These are phyloP conservation scores for Lagerstroemia speciosa DNA, from an alignment of 345 rosid genomes.

Conservation along the genomic window DNA sequence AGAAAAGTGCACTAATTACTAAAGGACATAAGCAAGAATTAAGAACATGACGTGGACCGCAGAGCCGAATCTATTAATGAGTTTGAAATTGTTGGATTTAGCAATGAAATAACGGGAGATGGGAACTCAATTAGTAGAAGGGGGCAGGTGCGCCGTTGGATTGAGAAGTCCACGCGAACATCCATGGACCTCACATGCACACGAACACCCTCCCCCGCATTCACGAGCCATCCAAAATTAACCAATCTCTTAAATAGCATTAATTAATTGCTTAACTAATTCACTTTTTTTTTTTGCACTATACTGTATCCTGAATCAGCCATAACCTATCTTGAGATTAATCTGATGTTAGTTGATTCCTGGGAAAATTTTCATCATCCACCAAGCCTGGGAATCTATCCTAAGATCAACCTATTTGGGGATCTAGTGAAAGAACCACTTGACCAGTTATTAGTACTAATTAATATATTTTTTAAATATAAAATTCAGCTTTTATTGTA, in stretches of 20 bases:
- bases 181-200: conserved; percentile 5
- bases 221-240: neutral
- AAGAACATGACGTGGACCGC: neutral
- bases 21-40: neutral
- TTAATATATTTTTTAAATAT: no score
- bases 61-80: neutral
- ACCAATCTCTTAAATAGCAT: neutral
- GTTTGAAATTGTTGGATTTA: neutral
- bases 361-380: no score
- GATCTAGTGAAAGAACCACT: no score
- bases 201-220: neutral
- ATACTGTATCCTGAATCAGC: no score
- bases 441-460: no score
- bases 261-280: neutral
- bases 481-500: no score
- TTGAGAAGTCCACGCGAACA: neutral
- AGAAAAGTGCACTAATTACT: neutral
- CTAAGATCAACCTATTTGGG: no score
- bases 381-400: no score
- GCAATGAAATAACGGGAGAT: neutral
- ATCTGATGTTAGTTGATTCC: no score
- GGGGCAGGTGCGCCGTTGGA: conserved; percentile 2
- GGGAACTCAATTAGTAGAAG: neutral
- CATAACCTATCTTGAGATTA: no score
- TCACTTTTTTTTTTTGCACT: neutral